These are phyloP conservation scores for Erysimum cheiri DNA, from an alignment of 441 rosid genomes.

Conservation along the genomic window DNA sequence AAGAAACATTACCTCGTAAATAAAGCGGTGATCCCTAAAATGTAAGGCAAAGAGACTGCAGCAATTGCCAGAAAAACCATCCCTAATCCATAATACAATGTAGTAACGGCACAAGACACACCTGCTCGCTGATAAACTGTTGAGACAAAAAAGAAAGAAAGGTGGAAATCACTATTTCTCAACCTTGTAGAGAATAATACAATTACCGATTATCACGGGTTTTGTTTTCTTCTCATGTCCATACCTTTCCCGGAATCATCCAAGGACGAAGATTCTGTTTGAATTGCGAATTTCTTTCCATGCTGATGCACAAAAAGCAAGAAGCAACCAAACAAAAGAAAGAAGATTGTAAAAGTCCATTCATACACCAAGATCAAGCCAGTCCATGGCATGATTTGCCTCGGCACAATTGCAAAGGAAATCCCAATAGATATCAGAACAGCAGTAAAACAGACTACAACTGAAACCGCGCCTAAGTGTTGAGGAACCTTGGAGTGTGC, in stretches of 20 bases:
- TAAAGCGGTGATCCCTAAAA: slow-evolving; percentile 85
- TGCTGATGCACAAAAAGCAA: slow-evolving; percentile 65
- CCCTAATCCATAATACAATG: slow-evolving; percentile 76
- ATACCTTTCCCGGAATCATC: slow-evolving; percentile 89
- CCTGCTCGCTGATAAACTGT: slow-evolving; percentile 80
- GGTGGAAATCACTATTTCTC: slow-evolving; percentile 27
- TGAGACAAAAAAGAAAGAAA: not conserved
- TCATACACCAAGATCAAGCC: slow-evolving; percentile 87
- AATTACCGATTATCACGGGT: not conserved
- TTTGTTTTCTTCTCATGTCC: slow-evolving; percentile 5
- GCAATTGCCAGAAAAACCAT: slow-evolving; percentile 75
- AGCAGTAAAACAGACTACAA: slow-evolving; percentile 59
- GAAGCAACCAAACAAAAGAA: slow-evolving; percentile 74
- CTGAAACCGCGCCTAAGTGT: slow-evolving; percentile 69
- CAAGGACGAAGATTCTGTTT: slow-evolving; percentile 52
- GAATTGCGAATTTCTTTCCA: slow-evolving; percentile 68
- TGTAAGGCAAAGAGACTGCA: slow-evolving; percentile 75
- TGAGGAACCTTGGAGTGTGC: slow-evolving; percentile 67
- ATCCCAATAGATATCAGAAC: slow-evolving; percentile 62
- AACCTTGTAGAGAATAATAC: not conserved
- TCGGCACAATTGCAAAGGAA: slow-evolving; percentile 74
- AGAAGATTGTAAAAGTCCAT: slow-evolving; percentile 86
- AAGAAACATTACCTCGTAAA: slow-evolving; percentile 70
- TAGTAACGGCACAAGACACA: slow-evolving; percentile 55
- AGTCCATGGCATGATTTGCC: slow-evolving; percentile 97